Evolutionary conservation across 352 stramenopile genomes (phyloP).

Genomic region (Phytophthora hibernalis): DNA sequence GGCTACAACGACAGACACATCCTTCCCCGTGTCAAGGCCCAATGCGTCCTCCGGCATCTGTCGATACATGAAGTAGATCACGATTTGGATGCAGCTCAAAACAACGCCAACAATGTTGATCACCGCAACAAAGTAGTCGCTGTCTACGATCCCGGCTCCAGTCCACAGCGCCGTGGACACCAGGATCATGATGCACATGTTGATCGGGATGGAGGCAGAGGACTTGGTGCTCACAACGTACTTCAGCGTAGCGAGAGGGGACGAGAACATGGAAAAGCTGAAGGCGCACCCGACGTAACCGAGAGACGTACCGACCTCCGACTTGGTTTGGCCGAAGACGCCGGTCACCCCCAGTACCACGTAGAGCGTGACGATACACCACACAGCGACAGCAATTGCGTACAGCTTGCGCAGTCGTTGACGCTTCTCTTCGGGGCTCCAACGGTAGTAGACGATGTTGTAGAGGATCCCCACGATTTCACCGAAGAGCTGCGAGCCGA

Average conservation of each 20-base stretch:
- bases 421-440: slow-evolving; percentile 25
- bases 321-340: slow-evolving; percentile 40
- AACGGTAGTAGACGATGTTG: slow-evolving; percentile 38
- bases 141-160: slow-evolving; percentile 23
- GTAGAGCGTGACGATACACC: slow-evolving; percentile 40
- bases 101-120: slow-evolving; percentile 44
- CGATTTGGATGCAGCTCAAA: slow-evolving; percentile 49
- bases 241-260: slow-evolving; percentile 32
- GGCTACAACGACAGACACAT: slow-evolving; percentile 1
- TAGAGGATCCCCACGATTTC: slow-evolving; percentile 27
- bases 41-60: not conserved
- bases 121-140: slow-evolving; percentile 29
- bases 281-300: slow-evolving; percentile 33
- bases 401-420: slow-evolving; percentile 21
- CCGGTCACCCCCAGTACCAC: slow-evolving; percentile 41
- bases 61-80: slow-evolving; percentile 57
- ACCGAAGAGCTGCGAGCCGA: slow-evolving; percentile 32
- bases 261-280: slow-evolving; percentile 35
- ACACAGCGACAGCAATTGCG: slow-evolving; percentile 20
- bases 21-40: slow-evolving; percentile 7
- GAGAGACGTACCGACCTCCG: slow-evolving; percentile 24
- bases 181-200: slow-evolving; percentile 33
- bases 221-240: slow-evolving; percentile 34
- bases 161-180: slow-evolving; percentile 33
- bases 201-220: slow-evolving; percentile 39